Conservation (phyloP, 2,329 filamentous ascomycete species). For the Rutstroemia sp. region DNA sequence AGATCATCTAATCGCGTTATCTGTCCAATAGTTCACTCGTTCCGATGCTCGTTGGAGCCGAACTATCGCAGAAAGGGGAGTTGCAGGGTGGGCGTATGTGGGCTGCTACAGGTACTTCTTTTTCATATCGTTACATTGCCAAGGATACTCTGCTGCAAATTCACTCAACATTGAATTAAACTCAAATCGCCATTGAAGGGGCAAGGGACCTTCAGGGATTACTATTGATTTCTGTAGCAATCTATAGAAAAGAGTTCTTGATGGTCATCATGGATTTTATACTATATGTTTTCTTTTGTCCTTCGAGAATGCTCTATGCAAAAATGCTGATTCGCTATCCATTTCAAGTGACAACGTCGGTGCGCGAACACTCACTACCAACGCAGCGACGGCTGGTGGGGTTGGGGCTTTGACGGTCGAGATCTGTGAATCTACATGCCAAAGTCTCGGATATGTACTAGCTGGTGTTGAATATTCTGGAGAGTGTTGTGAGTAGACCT, state of each 20-base stretch:
- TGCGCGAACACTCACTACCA: slow-evolving; percentile 7
- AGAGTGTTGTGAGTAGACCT: slow-evolving; percentile 32
- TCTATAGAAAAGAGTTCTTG: not conserved
- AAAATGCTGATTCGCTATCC: not conserved
- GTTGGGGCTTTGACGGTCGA: slow-evolving; percentile 16
- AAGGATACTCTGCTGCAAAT: not conserved
- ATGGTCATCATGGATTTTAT: not conserved
- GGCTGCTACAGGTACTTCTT: slow-evolving; percentile 9
- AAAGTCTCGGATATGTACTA: slow-evolving; percentile 30
- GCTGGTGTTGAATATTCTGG: slow-evolving; percentile 39
- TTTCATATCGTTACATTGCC: slow-evolving; percentile 2
- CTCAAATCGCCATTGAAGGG: not conserved
- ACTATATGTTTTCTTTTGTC: not conserved
- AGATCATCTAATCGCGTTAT: not conserved
- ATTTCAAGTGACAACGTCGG: slow-evolving; percentile 2
- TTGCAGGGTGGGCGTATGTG: slow-evolving; percentile 9
- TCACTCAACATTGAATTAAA: not conserved
- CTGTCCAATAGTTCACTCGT: slow-evolving; percentile 4
- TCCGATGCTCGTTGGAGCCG: slow-evolving; percentile 2
- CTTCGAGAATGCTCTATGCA: not conserved
- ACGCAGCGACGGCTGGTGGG: slow-evolving; percentile 12
- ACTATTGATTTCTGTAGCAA: not conserved
- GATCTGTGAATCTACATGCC: slow-evolving; percentile 20
- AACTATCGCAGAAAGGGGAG: slow-evolving; percentile 1
- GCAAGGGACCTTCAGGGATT: not conserved